Base-by-base conservation (phyloP, 352 stramenopile genomes). In the Pythium graminicola region DNA sequence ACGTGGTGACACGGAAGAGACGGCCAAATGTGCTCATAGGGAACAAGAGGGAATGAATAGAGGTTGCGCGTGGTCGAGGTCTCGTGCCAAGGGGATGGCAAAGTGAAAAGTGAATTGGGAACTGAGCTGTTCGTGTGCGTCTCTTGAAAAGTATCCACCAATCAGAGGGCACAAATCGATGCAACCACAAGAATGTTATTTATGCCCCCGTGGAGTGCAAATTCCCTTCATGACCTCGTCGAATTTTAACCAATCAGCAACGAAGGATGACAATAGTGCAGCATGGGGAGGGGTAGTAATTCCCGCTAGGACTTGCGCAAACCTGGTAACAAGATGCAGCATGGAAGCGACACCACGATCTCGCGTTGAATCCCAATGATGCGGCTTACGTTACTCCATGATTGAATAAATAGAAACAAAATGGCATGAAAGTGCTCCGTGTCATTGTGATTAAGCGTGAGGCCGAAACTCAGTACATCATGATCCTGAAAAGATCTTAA, bases 1-100 rank as follows among this genome's bases (percentile, higher is more conserved):
- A 85, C 56, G 97, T 99, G 38, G 95, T 98, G 50, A 99, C 97
- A 60, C 95, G 91, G 73, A 99, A 99, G 64, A 98, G 70, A 49
- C 91, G 84, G 47, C 97, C 97, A 68, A 99, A 99, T 32, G 93
- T 88, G 64, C 83, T 94, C 83, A 94, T 94, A 39, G 24, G 69
- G 43, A n/a, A 13, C 16, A 35, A 40, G 39, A 44, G n/a, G 29
- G 33, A 16, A 28, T 16, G 23, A 38, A n/a, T 29, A 42, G 39
- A 50, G 6, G 46, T 3, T 29, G 38, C 3, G 17, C n/a, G n/a
- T n/a, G n/a, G n/a, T n/a, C n/a, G 19, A n/a, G 44, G 3, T 26
- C 39, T 53, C 42, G 51, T 27, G 26, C 31, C n/a, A n/a, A n/a
- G n/a, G n/a, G n/a, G 31, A 36, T 36, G 31, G 31, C 8, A 36